Base-by-base conservation (phyloP, 805 yeast genomes). In the Wickerhamiella dianesei region DNA sequence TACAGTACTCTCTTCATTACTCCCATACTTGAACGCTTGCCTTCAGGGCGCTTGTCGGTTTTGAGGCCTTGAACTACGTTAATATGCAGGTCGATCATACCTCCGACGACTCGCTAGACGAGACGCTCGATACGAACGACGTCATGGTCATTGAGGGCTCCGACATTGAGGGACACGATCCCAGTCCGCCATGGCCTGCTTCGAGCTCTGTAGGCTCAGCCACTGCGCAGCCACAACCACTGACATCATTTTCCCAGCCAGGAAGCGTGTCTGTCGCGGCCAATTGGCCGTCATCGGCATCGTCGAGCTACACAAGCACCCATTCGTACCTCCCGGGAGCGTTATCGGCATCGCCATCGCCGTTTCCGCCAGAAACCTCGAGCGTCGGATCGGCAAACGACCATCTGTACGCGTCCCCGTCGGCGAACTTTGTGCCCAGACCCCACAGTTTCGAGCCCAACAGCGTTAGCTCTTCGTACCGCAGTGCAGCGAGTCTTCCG, bases 141-240 rank as follows among this genome's bases (percentile, higher is more conserved):
- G 59, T 59, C 13, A 57, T 54, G 46, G 56, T 57, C 14, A 53
- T 57, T 22, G 60, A 57, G 37, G 60, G 59, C 21, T 45, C 57
- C 3, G 54, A 48, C 13, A 21, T 55, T 17, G 58, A 50, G 3
- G 55, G 51, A 16, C 12, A 13, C 37, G 48, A 37, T 32, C 46
- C 45, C 21, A 16, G 21, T 35, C 29, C 43, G 19, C 36, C 13
- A 36, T 41, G 41, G 41, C 41, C 41, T 12, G 32, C 32, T 6
- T 6, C 3, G 51, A 47, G 13, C 48, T 48, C 46, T 32, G 50
- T 17, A 52, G 32, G 18, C 46, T 48, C 21, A 45, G 52, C 37
- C 48, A 51, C 45, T 51, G 53, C 45, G 44, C 55, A 8, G 42
- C 51, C 17, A 49, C 53, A 45, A 47, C 44, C 39, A 41, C 36